Conservation (phyloP, 352 stramenopile genomes). For the Globisporangium cystogenes region DNA sequence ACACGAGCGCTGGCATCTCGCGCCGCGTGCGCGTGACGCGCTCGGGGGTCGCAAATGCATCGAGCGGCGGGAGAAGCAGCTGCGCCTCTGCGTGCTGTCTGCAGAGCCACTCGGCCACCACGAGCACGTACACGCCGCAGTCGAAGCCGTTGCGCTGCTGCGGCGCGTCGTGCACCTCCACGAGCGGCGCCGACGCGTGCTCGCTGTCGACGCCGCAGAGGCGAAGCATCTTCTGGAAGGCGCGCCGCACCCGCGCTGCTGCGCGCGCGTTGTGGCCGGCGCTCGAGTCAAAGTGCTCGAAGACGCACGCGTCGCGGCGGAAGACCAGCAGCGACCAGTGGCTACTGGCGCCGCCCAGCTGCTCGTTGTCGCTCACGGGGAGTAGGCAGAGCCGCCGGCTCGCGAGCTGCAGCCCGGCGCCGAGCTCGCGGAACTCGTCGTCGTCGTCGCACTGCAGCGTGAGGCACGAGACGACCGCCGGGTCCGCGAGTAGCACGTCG, state of each 20-base stretch:
- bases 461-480: slow-evolving; percentile 74
- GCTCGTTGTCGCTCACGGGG: slow-evolving; percentile 66
- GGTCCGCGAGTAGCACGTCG: slow-evolving; percentile 65
- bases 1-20: slow-evolving; percentile 41
- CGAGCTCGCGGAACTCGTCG: slow-evolving; percentile 65
- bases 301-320: slow-evolving; percentile 13
- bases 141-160: slow-evolving; percentile 81
- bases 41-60: slow-evolving; percentile 41
- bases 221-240: slow-evolving; percentile 38
- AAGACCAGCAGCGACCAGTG: slow-evolving; percentile 81
- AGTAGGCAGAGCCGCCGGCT: slow-evolving; percentile 45
- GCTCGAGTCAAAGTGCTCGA: slow-evolving; percentile 75
- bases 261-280: slow-evolving; percentile 46
- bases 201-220: neutral
- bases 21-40: slow-evolving; percentile 39
- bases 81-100: slow-evolving; percentile 13
- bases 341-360: slow-evolving; percentile 43
- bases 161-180: slow-evolving; percentile 30
- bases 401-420: slow-evolving; percentile 28
- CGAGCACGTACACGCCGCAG: slow-evolving; percentile 76
- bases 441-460: slow-evolving; percentile 81
- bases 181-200: slow-evolving; percentile 8
- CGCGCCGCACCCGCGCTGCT: slow-evolving; percentile 29
- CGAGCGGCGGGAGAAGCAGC: slow-evolving; percentile 12
- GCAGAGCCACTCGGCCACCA: slow-evolving; percentile 58